A percentile compares a stretch with the other conserved stretches of the same genome.
These are phyloP conservation scores for Arthrobotrys megalospora DNA, from an alignment of 2,329 filamentous ascomycete species.

Conservation along the genomic window DNA sequence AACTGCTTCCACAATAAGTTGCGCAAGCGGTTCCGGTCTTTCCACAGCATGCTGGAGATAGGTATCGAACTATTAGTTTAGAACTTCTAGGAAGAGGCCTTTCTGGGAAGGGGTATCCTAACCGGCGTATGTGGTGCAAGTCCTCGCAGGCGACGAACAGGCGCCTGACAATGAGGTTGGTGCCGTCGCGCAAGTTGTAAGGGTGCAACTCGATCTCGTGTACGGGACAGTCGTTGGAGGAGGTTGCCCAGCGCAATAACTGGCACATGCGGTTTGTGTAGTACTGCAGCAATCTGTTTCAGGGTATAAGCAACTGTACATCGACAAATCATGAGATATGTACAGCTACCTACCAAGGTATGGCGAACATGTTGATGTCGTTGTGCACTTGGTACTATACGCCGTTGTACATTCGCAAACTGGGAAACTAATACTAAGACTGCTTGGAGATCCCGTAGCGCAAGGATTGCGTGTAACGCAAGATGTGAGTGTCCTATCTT, in stretches of 20 bases:
- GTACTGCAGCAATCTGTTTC: background rate
- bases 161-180: too few species aligned
- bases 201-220: background rate
- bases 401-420: conserved; percentile 4
- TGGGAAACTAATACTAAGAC: background rate
- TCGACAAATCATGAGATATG: background rate
- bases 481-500: background rate
- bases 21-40: background rate
- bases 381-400: background rate
- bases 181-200: background rate
- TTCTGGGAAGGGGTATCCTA: background rate
- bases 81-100: background rate
- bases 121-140: conserved; percentile 1
- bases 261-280: background rate
- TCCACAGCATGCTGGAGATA: background rate
- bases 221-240: background rate
- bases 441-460: background rate
- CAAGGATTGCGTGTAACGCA: conserved; percentile 4
- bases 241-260: background rate
- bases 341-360: background rate
- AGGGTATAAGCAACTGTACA: background rate
- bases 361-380: conserved; percentile 4
- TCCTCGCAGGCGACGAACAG: background rate
- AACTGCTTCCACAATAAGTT: background rate
- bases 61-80: background rate